Percentiles rank a stretch among this genome's conserved stretches.
These are phyloP conservation scores for Pneumocystis oryctolagi DNA, from an alignment of 1,139 yeast genomes.

Conservation along the genomic window DNA sequence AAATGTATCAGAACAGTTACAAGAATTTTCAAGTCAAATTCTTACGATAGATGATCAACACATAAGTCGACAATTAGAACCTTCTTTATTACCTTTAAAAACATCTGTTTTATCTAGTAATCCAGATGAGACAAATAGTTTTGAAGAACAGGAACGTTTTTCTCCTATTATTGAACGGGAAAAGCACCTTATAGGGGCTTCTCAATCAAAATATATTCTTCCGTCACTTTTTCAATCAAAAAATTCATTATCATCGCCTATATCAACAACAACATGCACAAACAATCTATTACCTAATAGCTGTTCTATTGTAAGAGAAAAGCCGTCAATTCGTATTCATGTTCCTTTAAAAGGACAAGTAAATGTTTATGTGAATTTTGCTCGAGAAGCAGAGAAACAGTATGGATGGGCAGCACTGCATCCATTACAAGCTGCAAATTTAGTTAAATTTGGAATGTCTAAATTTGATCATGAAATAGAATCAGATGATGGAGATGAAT, in stretches of 20 bases:
- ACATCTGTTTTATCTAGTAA: background rate
- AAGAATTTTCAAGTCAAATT: background rate
- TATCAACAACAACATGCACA: background rate
- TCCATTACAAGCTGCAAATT: conserved; percentile 39
- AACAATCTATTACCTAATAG: background rate
- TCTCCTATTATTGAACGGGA: background rate
- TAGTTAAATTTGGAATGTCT: conserved; percentile 48
- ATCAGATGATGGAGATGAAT: conserved; percentile 45
- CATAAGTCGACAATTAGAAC: background rate
- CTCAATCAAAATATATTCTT: background rate
- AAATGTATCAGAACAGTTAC: background rate
- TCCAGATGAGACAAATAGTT: background rate
- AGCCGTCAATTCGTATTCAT: conserved; percentile 15
- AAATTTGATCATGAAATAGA: conserved; percentile 28
- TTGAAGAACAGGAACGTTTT: background rate
- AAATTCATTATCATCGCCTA: background rate
- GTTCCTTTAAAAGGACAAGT: conserved; percentile 15
- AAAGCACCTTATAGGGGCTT: background rate
- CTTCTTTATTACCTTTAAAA: background rate
- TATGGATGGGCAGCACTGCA: conserved; percentile 67
- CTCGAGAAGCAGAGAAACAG: conserved; percentile 68
- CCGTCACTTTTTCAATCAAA: background rate
- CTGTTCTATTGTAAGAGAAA: background rate
- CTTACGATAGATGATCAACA: background rate
- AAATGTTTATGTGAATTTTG: conserved; percentile 56